Conservation (phyloP, 495 filamentous ascomycete genomes). For the Daldinia concentrica region DNA sequence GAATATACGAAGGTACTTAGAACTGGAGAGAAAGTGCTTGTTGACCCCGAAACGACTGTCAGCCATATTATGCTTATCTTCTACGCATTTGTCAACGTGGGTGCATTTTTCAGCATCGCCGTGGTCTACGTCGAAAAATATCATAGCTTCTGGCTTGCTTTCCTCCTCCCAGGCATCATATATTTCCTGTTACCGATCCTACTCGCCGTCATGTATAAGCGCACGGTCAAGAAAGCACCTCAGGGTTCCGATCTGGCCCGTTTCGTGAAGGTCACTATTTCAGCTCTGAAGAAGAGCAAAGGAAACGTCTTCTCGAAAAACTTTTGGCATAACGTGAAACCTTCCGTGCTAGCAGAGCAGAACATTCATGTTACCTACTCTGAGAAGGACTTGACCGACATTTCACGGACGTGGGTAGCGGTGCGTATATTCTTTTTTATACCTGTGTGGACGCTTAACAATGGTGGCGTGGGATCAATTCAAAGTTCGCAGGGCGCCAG, state of each 20-base stretch:
- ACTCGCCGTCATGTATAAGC: constrained; percentile 54
- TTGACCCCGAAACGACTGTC: constrained; percentile 75
- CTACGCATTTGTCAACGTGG: constrained; percentile 78
- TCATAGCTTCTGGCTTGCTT: constrained; percentile 74
- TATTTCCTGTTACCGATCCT: constrained; percentile 59
- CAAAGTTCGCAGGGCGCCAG: constrained; percentile 32
- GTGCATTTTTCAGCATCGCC: constrained; percentile 71
- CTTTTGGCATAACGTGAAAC: constrained; percentile 61
- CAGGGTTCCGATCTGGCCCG: constrained; percentile 54
- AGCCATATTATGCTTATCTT: constrained; percentile 72
- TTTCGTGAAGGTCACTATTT: constrained; percentile 51
- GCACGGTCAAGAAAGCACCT: constrained; percentile 50
- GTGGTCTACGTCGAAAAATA: constrained; percentile 73
- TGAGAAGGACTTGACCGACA: constrained; percentile 61
- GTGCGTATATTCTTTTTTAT: constrained; percentile 65
- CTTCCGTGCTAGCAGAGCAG: constrained; percentile 52
- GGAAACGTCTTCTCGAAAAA: constrained; percentile 58
- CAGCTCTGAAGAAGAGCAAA: constrained; percentile 54
- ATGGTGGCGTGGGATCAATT: too few species aligned
- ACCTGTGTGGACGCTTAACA: constrained; percentile 54
- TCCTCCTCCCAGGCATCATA: constrained; percentile 60
- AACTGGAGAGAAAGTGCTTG: constrained; percentile 74
- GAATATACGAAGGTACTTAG: constrained; percentile 68
- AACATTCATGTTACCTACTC: constrained; percentile 55
- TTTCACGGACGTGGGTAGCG: constrained; percentile 57